Percentiles rank a stretch among this genome's conserved stretches.
Conservation (phyloP, 2,329 filamentous ascomycete genomes). For the Trichophyton simii region DNA sequence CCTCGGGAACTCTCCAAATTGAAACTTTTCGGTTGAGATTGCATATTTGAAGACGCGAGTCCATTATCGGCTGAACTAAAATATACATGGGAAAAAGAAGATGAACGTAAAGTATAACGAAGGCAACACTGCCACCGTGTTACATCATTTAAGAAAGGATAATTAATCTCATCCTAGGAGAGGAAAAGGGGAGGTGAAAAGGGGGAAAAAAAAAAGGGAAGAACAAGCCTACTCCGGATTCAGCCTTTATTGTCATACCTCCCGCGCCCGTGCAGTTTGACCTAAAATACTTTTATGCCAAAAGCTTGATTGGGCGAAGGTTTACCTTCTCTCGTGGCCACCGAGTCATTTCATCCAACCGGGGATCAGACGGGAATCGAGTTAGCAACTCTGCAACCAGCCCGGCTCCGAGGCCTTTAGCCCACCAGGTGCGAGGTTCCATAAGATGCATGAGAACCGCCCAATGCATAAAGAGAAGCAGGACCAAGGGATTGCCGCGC, state of each 20-base stretch:
- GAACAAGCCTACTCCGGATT: not conserved
- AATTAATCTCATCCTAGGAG: not conserved
- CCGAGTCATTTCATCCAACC: conserved; percentile 6
- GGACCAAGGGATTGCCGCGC: conserved; percentile 10
- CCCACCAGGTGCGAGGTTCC: conserved; percentile 15
- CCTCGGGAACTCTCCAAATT: not conserved
- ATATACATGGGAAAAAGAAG: not conserved
- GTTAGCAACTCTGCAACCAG: conserved; percentile 11
- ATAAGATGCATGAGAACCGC: conserved; percentile 15
- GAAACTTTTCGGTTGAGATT: not conserved
- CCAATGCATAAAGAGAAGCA: conserved; percentile 18
- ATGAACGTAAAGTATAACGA: not conserved
- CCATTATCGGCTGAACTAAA: not conserved
- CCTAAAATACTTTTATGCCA: not conserved
- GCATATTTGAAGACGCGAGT: not conserved
- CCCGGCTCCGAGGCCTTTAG: conserved; percentile 11
- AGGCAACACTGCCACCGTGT: not conserved
- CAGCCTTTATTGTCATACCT: not conserved
- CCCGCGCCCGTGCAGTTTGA: not conserved
- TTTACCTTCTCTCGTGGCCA: conserved; percentile 9
- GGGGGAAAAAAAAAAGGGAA: no score
- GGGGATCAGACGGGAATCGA: not conserved
- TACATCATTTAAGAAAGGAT: not conserved
- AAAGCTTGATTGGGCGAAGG: not conserved
- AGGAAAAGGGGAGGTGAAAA: no score